Percentiles rank a stretch among this genome's conserved stretches.
Evolutionary conservation across 495 filamentous ascomycete species (phyloP).

Genomic region (Eremomyces bilateralis): DNA sequence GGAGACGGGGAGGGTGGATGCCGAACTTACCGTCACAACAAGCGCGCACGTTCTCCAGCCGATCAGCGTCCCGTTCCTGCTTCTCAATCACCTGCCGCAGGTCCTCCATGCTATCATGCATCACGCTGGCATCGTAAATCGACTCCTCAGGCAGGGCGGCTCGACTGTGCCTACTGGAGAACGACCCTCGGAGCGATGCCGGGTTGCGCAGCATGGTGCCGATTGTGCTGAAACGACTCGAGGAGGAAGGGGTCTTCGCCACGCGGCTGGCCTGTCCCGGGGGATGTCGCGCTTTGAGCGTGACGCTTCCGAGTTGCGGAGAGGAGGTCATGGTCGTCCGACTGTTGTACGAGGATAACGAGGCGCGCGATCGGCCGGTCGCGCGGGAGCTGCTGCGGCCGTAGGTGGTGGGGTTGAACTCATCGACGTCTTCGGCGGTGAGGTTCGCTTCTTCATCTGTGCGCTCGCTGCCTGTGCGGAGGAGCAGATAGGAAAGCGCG

Average conservation of each 20-base stretch:
- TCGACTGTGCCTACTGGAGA: slow-evolving; percentile 13
- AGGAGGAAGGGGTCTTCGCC: slow-evolving; percentile 7
- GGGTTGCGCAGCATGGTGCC: slow-evolving; percentile 11
- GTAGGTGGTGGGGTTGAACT: slow-evolving; percentile 59
- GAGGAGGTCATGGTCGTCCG: slow-evolving; percentile 36
- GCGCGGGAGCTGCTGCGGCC: slow-evolving; percentile 32
- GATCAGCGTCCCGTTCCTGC: slow-evolving; percentile 50
- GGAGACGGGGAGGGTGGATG: slow-evolving; percentile 1
- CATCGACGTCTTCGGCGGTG: slow-evolving; percentile 59
- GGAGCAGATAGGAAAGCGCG: slow-evolving; percentile 75
- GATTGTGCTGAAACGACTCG: slow-evolving; percentile 16
- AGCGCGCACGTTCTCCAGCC: slow-evolving; percentile 83
- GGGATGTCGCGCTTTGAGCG: slow-evolving; percentile 1
- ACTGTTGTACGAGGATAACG: slow-evolving; percentile 67
- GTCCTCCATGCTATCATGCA: slow-evolving; percentile 61
- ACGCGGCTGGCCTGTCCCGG: not conserved
- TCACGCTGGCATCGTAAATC: slow-evolving; percentile 48
- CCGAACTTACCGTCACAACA: slow-evolving; percentile 77
- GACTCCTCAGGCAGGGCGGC: slow-evolving; percentile 15
- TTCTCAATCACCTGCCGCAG: slow-evolving; percentile 49
- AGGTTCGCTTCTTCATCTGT: slow-evolving; percentile 36
- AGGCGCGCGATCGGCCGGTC: slow-evolving; percentile 34
- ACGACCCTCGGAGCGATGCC: slow-evolving; percentile 9
- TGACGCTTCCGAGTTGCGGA: slow-evolving; percentile 19
- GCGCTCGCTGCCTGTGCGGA: slow-evolving; percentile 29